Evolutionary conservation across 2,329 filamentous ascomycete genomes (phyloP).

Genomic region (Calonectria pteridis): DNA sequence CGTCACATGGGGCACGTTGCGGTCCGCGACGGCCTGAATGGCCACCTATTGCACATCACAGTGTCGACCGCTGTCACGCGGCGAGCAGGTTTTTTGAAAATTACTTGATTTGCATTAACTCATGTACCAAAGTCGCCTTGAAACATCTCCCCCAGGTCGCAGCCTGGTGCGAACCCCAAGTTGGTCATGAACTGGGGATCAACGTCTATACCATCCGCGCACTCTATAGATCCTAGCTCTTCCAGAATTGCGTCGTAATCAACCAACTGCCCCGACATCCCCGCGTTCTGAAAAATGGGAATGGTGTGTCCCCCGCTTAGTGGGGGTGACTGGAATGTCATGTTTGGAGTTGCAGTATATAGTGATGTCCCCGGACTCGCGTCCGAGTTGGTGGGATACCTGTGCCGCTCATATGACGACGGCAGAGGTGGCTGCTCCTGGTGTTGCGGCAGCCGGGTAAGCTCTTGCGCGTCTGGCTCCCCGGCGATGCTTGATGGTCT

Average conservation of each 20-base stretch:
- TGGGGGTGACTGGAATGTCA: constrained; percentile 42
- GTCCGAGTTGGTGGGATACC: constrained; percentile 34
- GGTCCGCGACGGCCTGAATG: not conserved
- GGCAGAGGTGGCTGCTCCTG: constrained; percentile 29
- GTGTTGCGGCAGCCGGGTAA: constrained; percentile 38
- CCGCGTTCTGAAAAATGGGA: constrained; percentile 35
- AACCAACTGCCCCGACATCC: constrained; percentile 44
- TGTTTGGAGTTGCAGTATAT: constrained; percentile 40
- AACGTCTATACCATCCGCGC: constrained; percentile 61
- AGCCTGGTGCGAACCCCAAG: constrained; percentile 73
- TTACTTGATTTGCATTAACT: constrained; percentile 35
- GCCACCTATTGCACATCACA: not conserved
- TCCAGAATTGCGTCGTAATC: constrained; percentile 67
- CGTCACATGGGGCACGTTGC: constrained; percentile 7
- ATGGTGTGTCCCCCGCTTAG: constrained; percentile 36
- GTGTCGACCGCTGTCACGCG: not conserved
- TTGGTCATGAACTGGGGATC: constrained; percentile 77
- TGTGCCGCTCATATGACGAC: constrained; percentile 37
- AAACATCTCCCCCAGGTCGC: constrained; percentile 68
- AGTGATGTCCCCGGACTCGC: constrained; percentile 37
- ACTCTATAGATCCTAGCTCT: constrained; percentile 64
- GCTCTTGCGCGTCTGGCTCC: constrained; percentile 36
- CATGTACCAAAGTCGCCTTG: constrained; percentile 54
- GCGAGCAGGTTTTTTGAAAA: not conserved
- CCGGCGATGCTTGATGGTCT: constrained; percentile 38